Base-by-base conservation (phyloP, 495 filamentous ascomycete species). In the Sordaria brevicollis region DNA sequence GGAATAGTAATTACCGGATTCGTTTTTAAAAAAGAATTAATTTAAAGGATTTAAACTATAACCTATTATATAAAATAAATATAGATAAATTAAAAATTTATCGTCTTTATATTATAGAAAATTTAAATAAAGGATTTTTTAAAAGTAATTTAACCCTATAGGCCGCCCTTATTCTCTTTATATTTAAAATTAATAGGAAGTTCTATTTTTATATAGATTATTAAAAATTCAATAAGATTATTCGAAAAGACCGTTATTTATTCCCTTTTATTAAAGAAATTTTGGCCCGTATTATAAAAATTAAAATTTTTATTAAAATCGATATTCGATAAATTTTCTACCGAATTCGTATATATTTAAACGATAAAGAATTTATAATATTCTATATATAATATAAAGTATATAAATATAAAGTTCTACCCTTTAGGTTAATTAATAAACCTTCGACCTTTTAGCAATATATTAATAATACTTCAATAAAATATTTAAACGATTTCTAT, bases 191-290 rank as follows among this genome's bases (percentile, higher is more conserved):
- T 1, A 72, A 76, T 29, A 76, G 79, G 5, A 70, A 69, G 1
- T 41, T 85, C 0, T 66, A 76, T 0, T 71, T 89, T 39, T 87
- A 77, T 76, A 71, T 86, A 0, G 77, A 87, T 65, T 87, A 83
- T 65, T 68, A 73, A 5, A 73, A 71, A 9, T 66, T 86, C 0
- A 88, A 87, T 67, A 54, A 29, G 0, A 65, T 85, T 0, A 86
- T 76, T 0, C 72, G 70, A 5, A 83, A 83, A 69, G 79, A 88
- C 43, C 39, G 73, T 0, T 84, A 86, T 65, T 79, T 81, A 0
- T 54, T 87, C 0, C 83, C 81, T 0, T 57, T 84, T 10, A 84
- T 86, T 31, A 65, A 83, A 21, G 78, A 88, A 69, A 75, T 77
- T 0, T 65, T 86, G 7, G 35, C 73, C 17, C 29, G 71, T 0